Evolutionary conservation across 495 filamentous ascomycete species (phyloP), one percentile per base, ranked within the genome.

Genomic region (Cercophora samala): DNA sequence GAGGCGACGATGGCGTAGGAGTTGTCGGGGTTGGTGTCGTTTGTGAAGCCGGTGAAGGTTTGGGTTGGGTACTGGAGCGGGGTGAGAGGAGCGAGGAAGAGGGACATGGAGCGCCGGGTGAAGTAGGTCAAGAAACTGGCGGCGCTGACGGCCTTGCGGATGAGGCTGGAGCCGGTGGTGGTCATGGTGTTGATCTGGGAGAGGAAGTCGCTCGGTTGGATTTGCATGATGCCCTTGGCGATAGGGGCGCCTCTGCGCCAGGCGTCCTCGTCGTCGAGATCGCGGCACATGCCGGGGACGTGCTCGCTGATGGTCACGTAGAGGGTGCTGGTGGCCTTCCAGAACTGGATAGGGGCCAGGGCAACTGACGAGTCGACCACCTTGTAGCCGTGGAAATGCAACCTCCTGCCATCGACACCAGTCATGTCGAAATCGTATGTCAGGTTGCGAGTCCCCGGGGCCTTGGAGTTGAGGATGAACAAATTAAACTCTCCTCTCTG

Each of bases 301-400:
- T 75, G 70, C 64, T 83, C 77, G 60, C 79, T 80, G 68, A 84
- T 73, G 11, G 80, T 86, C 58, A 87, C 82, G 64, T 89, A 88
- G 15, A 90, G 80, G 0, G 87, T 89, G 21, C 84, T 87, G 9
- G 88, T 87, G 9, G 87, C 85, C 64, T 79, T 78, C 89, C 88
- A 90, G 62, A 87, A 84, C 54, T 80, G 76, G 8, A 73, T 64
- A 13, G 81, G 75, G 1, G 82, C 82, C 64, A 90, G 77, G 1
- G 87, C 82, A 32, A 86, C 83, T 0, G 77, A 84, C 5, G 85
- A 84, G 73, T 89, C 82, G 37, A 91, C 80, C 5, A 87, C 76
- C 75, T 90, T 90, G 72, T 83, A 85, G 9, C 87, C 88, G 65
- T 87, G 78, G 63, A 91, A 85, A 68, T 84, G 81, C 52, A 86